These are phyloP conservation scores for Trametes cinnabarina DNA, from an alignment of 768 basidiomycete genomes.

Conservation along the genomic window DNA sequence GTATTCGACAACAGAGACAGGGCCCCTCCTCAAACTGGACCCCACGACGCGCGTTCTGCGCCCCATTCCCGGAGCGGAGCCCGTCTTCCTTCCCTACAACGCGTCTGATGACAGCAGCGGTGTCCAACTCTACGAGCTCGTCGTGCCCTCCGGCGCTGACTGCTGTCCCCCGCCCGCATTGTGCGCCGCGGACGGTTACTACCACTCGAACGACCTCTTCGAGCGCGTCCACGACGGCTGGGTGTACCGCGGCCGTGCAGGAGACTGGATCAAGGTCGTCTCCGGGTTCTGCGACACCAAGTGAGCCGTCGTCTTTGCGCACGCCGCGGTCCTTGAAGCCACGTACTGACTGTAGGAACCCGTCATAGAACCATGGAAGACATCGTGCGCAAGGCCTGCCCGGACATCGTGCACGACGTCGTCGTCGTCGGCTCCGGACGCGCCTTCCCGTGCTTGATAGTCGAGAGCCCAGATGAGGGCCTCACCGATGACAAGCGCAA, in stretches of 20 bases:
- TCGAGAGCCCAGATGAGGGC: not conserved
- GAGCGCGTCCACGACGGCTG: not conserved
- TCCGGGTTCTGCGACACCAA: conserved; percentile 2
- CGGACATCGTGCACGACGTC: conserved; percentile 1
- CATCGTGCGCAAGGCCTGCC: not conserved
- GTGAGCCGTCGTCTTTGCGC: not conserved
- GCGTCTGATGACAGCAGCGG: not conserved
- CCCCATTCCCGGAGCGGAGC: not conserved
- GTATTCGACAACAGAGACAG: not conserved
- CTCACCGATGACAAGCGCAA: not conserved
- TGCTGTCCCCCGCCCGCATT: not conserved
- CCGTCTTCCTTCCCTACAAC: not conserved
- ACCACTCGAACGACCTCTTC: conserved; percentile 4
- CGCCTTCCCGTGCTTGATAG: not conserved
- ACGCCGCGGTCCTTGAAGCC: not conserved
- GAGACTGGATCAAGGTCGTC: conserved; percentile 4
- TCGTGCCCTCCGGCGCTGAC: not conserved
- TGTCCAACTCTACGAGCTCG: not conserved
- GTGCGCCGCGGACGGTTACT: not conserved
- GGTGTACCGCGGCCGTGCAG: conserved; percentile 2
- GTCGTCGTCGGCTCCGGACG: conserved; percentile 3
- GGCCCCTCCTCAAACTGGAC: not conserved
- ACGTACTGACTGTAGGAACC: not conserved
- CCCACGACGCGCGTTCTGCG: not conserved
- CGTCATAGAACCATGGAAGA: not conserved